phyloP scores from a whole-genome alignment of 805 yeast genomes.

The Kockiozyma suomiensis region DNA sequence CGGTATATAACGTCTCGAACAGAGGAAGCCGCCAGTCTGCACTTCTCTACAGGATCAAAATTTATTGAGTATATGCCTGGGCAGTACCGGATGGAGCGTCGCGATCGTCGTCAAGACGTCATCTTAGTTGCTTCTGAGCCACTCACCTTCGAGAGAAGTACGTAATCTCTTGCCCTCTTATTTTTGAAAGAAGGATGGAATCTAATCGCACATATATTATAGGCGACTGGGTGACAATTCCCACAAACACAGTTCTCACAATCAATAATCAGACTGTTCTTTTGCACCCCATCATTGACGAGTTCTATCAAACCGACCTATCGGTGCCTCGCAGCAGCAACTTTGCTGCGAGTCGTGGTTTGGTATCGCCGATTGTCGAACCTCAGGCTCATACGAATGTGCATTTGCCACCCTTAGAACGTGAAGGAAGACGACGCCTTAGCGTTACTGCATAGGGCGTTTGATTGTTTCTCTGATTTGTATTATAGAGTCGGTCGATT shows the following conservation, averaged over 20 bases:
- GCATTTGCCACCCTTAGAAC: constrained; percentile 70
- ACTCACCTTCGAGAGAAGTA: constrained; percentile 82
- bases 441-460: constrained; percentile 17
- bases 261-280: constrained; percentile 83
- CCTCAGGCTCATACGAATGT: constrained; percentile 31
- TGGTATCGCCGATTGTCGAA: constrained; percentile 87
- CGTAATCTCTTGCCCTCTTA: too few relatives aligned
- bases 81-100: constrained; percentile 89
- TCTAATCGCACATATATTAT: not conserved
- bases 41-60: constrained; percentile 90
- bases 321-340: constrained; percentile 69
- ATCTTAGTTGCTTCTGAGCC: constrained; percentile 98
- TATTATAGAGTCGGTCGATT: too few relatives aligned
- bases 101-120: constrained; percentile 89
- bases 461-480: not conserved
- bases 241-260: constrained; percentile 84
- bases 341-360: constrained; percentile 87
- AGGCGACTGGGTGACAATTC: constrained; percentile 94
- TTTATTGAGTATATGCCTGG: constrained; percentile 91
- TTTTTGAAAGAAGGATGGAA: too few relatives aligned
- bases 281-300: constrained; percentile 83
- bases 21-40: constrained; percentile 95
- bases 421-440: constrained; percentile 61
- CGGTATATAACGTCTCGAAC: constrained; percentile 85
- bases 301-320: constrained; percentile 77